Evolutionary conservation across 371 early-diverging fungal genomes (phyloP).

Genomic region (Lichtheimia ornata): DNA sequence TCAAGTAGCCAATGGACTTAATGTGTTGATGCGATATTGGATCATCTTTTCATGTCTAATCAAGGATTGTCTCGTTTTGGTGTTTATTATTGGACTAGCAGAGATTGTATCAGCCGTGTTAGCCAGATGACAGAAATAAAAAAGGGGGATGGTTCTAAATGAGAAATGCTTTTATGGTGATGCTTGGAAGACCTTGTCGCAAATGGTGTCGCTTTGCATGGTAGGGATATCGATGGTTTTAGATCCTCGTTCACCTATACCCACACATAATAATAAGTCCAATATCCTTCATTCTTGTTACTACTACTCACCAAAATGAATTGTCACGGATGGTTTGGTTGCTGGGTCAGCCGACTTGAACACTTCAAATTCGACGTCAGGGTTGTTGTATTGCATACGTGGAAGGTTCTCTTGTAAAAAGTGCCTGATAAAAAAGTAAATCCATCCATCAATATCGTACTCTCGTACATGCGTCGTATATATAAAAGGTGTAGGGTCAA

Average conservation of each 20-base stretch:
- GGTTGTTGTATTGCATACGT: constrained; percentile 66
- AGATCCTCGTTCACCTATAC: constrained; percentile 9
- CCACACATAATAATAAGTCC: no score
- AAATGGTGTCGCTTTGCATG: constrained; percentile 52
- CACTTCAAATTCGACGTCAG: constrained; percentile 52
- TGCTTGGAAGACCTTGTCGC: constrained; percentile 51
- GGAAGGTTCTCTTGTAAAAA: constrained; percentile 64
- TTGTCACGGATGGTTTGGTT: constrained; percentile 49
- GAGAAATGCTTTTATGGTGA: constrained; percentile 21
- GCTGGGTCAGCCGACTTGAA: constrained; percentile 48
- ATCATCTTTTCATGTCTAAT: constrained; percentile 58
- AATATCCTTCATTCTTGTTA: no score
- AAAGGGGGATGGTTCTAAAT: not conserved
- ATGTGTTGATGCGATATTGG: constrained; percentile 59
- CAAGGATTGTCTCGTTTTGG: constrained; percentile 56
- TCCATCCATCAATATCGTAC: no score
- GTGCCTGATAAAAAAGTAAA: constrained; percentile 40
- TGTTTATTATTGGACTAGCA: constrained; percentile 59
- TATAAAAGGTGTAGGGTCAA: not conserved
- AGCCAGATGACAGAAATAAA: not conserved
- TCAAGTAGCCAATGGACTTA: constrained; percentile 50
- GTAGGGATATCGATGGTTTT: constrained; percentile 53
- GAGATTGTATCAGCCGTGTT: constrained; percentile 37
- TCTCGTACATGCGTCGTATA: no score
- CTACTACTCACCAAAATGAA: constrained; percentile 54